Conservation (phyloP, 805 yeast genomes). For the Candida pseudoglaebosa region DNA sequence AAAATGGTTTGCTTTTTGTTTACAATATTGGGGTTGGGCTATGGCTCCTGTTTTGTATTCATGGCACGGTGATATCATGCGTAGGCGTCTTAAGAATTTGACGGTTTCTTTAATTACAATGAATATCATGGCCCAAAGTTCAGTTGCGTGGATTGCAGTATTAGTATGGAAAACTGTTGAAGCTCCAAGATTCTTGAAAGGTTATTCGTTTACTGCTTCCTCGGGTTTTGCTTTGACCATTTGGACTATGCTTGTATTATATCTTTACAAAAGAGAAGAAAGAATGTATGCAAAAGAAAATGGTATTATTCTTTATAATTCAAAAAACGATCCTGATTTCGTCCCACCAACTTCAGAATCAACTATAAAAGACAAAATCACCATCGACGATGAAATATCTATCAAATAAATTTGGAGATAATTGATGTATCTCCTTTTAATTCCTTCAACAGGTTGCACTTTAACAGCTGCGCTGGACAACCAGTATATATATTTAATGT, state of each 20-base stretch:
- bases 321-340: constrained; percentile 12
- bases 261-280: constrained; percentile 38
- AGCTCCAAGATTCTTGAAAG: constrained; percentile 53
- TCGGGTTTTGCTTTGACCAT: constrained; percentile 42
- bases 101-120: constrained; percentile 55
- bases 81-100: constrained; percentile 53
- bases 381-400: background rate
- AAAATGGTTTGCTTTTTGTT: constrained; percentile 62
- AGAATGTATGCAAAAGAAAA: constrained; percentile 29
- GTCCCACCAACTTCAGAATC: constrained; percentile 7
- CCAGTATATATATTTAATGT: too few species aligned
- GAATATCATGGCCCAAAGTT: constrained; percentile 52
- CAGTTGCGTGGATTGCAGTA: constrained; percentile 52
- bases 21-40: constrained; percentile 60
- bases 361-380: background rate
- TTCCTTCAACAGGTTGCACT: background rate
- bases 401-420: background rate
- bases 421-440: background rate
- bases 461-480: background rate
- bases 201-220: constrained; percentile 49
- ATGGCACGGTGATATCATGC: constrained; percentile 53
- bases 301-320: constrained; percentile 31
- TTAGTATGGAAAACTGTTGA: constrained; percentile 55
- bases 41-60: constrained; percentile 61
- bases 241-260: constrained; percentile 51